Base-by-base conservation (phyloP, 352 stramenopile genomes). In the Globisporangium perplexum region DNA sequence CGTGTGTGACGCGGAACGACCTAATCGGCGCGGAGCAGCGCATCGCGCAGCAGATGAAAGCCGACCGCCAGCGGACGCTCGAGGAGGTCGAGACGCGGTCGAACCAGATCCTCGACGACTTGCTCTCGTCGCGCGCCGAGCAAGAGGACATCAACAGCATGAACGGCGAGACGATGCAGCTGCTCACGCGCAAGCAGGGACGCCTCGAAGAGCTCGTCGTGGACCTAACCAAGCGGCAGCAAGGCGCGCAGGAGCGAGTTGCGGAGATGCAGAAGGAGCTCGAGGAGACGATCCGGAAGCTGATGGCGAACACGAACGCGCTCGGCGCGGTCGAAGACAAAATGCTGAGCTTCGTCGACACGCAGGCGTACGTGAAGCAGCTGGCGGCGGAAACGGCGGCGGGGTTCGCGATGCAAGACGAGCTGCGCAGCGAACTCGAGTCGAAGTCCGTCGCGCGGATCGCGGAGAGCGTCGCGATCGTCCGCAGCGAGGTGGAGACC, bases 121-220 rank as follows among this genome's bases (percentile, higher is more conserved):
- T 89, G 47, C 62, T 91, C 1, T 63, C 68, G 1, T 83, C 71
- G 8, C 66, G 77, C 0, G 63, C 77, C 0, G 77, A 88, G n/a
- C 83, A 93, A 39, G 83, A 93, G 47, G 81, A 93, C 30, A 81
- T 93, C 57, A 93, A 93, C 63, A 90, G 78, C 26, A 72, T 68
- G 22, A 77, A 81, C 42, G 78, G 77, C 4, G 83, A 93, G 55
- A 77, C 74, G 41, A 68, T 86, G 42, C 72, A 88, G 58, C 30
- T 67, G 5, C 47, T 89, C 7, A 50, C 68, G 6, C 68, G 71
- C 15, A 89, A 88, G 47, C 77, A 85, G 53, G 55, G 59, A 0
- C 65, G 68, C 0, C 53, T 69, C 6, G 79, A 90, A 44, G 77
- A 88, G 30, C 65, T 89, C 41, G 49, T 90, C 15, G 63, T 74